Base-by-base conservation (phyloP, 2,329 filamentous ascomycete species). In the Pseudogymnoascus sp. region DNA sequence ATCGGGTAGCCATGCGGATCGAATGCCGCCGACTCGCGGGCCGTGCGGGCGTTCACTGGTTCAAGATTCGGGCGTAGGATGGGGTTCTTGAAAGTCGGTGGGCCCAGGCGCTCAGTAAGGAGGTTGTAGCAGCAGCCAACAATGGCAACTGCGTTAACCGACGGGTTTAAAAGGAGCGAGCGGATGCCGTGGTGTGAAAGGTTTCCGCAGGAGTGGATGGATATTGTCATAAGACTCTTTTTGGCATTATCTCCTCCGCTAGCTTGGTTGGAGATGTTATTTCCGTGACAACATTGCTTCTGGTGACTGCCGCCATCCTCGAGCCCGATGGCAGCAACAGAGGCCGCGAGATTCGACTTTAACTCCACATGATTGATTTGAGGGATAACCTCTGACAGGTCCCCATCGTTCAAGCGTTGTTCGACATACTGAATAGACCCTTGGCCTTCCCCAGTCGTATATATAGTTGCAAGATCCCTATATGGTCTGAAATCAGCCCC, bases 41-140 rank as follows among this genome's bases (percentile, higher is more conserved):
- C 78, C 0, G 92, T 81, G 1, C 91, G 85, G 69, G 80, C 92
- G 67, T 88, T 88, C 69, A 87, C 74, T 5, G 85, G 80, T 65
- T 91, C 77, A 72, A 88, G 69, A 60, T 79, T 85, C 2, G 90
- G 88, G 7, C 92, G 87, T 36, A 93, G 81, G 58, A 85, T 84
- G 1, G 91, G 88, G 17, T 91, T 81, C 74, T 97, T 96, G 79
- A 90, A 93, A 0, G 91, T 92, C 15, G 91, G 89, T 1, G 92
- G 90, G 0, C 91, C 90, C 10, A 97, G 83, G 63, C 90, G 86
- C 75, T 97, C 94, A 0, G 93, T 97, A 68, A 97, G 79, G 5
- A 97, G 84, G 70, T 99, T 99, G 80, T 99, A 97, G 80, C 94
- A 99, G 79, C 94, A 99, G 55, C 94, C 94, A 64, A 99, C 91